Conservation (phyloP, 2,329 filamentous ascomycete species). For the Stachybotrys elegans region DNA sequence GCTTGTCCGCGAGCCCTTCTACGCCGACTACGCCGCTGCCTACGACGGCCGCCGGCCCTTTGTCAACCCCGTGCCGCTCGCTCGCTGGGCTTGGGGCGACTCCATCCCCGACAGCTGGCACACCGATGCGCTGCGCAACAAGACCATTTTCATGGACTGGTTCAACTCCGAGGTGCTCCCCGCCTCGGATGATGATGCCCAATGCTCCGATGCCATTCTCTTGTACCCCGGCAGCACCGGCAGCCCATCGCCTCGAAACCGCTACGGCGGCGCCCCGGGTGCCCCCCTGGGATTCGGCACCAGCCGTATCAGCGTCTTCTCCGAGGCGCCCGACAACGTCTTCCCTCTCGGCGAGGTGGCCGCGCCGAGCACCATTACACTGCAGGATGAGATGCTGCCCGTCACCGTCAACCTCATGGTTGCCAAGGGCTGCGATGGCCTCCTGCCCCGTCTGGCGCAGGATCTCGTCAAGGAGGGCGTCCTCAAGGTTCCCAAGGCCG, state of each 20-base stretch:
- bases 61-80: slow-evolving; percentile 28
- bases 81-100: slow-evolving; percentile 31
- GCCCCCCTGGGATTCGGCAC: slow-evolving; percentile 41
- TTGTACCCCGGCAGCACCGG: slow-evolving; percentile 1
- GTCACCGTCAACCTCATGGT: slow-evolving; percentile 54
- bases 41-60: slow-evolving; percentile 29
- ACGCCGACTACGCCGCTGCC: slow-evolving; percentile 30
- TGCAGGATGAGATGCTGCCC: slow-evolving; percentile 45
- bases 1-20: slow-evolving; percentile 33
- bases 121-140: slow-evolving; percentile 41
- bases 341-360: slow-evolving; percentile 36
- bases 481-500: slow-evolving; percentile 37
- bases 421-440: slow-evolving; percentile 55
- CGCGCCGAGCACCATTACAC: slow-evolving; percentile 30
- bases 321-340: slow-evolving; percentile 34
- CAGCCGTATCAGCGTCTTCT: slow-evolving; percentile 26
- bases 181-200: neutral
- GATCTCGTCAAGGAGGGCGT: slow-evolving; percentile 46
- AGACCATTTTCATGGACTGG: slow-evolving; percentile 41
- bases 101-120: slow-evolving; percentile 14
- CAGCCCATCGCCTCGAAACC: slow-evolving; percentile 1
- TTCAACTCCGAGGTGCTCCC: slow-evolving; percentile 28
- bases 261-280: slow-evolving; percentile 31
- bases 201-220: slow-evolving; percentile 3
- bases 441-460: slow-evolving; percentile 49